These are phyloP conservation scores for Suillus spraguei DNA, from an alignment of 768 basidiomycete genomes.

Conservation along the genomic window DNA sequence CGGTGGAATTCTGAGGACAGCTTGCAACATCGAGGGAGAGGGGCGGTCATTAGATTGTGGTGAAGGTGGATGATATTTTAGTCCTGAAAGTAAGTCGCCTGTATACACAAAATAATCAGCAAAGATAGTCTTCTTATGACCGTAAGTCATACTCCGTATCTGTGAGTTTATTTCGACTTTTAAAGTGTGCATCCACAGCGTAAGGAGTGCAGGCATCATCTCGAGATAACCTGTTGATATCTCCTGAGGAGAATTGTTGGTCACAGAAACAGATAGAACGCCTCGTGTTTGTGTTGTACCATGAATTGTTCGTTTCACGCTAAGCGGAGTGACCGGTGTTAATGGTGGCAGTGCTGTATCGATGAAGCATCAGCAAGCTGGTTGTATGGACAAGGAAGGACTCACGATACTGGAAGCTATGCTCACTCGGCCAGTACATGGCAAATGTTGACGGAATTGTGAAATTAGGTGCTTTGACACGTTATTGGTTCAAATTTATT, in stretches of 20 bases:
- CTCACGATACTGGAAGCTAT: slow-evolving; percentile 62
- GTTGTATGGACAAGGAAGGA: slow-evolving; percentile 1
- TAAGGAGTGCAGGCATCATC: slow-evolving; percentile 91
- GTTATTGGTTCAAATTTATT: neutral
- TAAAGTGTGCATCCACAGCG: slow-evolving; percentile 85
- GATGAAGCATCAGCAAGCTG: slow-evolving; percentile 6
- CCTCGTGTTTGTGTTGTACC: slow-evolving; percentile 80
- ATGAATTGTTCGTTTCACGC: slow-evolving; percentile 66
- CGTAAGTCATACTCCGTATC: slow-evolving; percentile 2
- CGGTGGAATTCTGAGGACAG: slow-evolving; percentile 69
- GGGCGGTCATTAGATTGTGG: slow-evolving; percentile 20
- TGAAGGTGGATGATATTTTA: slow-evolving; percentile 57
- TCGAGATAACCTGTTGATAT: slow-evolving; percentile 70
- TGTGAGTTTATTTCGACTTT: slow-evolving; percentile 42
- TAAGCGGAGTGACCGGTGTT: slow-evolving; percentile 51
- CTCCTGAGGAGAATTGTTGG: slow-evolving; percentile 54
- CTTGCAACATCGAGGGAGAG: slow-evolving; percentile 71
- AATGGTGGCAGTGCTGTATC: slow-evolving; percentile 39
- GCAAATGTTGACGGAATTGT: slow-evolving; percentile 49
- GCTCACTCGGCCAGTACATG: slow-evolving; percentile 55
- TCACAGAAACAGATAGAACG: slow-evolving; percentile 64
- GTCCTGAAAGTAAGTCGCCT: slow-evolving; percentile 67
- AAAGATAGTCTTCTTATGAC: neutral
- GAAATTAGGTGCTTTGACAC: slow-evolving; percentile 9
- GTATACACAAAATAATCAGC: slow-evolving; percentile 1